These are phyloP conservation scores for Agrostemma githago DNA, from an alignment of 148 eudicot genomes.

Conservation along the genomic window DNA sequence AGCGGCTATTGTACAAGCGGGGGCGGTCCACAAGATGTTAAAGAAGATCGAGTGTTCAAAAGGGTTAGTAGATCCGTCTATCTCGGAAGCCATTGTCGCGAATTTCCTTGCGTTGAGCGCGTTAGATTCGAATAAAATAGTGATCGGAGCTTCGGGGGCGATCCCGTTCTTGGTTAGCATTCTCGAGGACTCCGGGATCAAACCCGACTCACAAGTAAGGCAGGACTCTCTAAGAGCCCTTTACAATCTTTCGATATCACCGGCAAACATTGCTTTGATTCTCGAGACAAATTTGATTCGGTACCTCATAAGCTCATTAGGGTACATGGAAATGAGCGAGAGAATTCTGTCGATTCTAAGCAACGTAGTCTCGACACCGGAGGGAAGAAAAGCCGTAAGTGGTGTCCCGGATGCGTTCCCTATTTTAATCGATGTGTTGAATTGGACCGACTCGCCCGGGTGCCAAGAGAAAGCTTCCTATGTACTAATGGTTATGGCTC, in stretches of 20 bases:
- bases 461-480: conserved; percentile 91
- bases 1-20: conserved; percentile 84
- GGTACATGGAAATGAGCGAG: conserved; percentile 74
- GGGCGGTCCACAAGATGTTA: conserved; percentile 90
- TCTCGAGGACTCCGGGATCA: conserved; percentile 36
- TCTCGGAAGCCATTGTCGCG: conserved; percentile 74
- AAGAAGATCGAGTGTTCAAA: conserved; percentile 50
- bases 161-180: conserved; percentile 54
- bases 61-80: conserved; percentile 28
- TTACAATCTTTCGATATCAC: conserved; percentile 67
- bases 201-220: conserved; percentile 46
- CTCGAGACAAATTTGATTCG: conserved; percentile 54
- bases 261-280: conserved; percentile 46
- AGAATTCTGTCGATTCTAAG: conserved; percentile 64
- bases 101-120: conserved; percentile 91
- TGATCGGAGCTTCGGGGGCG: conserved; percentile 84
- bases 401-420: conserved; percentile 44
- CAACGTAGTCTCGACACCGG: conserved; percentile 53
- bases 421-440: conserved; percentile 62
- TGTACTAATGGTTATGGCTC: conserved; percentile 88
- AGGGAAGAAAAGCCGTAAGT: conserved; percentile 62
- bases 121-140: conserved; percentile 69
- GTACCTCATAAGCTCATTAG: conserved; percentile 44
- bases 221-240: conserved; percentile 78
- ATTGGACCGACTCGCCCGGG: conserved; percentile 77